Percentiles rank a stretch among this genome's conserved stretches.
Evolutionary conservation across 140 eudicot genomes (phyloP).

Genomic region (Senecio squalidus): DNA sequence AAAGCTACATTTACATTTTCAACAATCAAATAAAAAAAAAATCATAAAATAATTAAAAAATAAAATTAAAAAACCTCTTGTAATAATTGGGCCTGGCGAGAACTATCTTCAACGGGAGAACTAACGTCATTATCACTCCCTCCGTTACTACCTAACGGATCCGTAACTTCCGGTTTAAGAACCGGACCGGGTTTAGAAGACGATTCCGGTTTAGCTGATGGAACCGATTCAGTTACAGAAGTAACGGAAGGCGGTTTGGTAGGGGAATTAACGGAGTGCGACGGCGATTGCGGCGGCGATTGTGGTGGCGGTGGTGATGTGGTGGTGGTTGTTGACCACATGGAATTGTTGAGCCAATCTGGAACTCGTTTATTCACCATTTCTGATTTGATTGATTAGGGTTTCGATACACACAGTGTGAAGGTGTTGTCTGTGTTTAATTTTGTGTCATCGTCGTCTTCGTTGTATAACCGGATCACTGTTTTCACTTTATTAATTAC

Average conservation of each 20-base stretch:
- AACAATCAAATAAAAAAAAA: slow-evolving; percentile 4
- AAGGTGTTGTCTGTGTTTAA: slow-evolving; percentile 10
- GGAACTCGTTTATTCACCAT: slow-evolving; percentile 79
- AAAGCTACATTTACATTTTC: slow-evolving; percentile 60
- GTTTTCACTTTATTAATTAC: too few relatives aligned
- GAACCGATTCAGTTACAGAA: slow-evolving; percentile 25
- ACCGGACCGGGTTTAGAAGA: slow-evolving; percentile 24
- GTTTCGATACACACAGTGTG: slow-evolving; percentile 16
- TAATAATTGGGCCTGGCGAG: slow-evolving; percentile 74
- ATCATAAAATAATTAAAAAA: slow-evolving; percentile 2
- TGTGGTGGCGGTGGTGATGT: slow-evolving; percentile 36
- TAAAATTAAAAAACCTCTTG: slow-evolving; percentile 54
- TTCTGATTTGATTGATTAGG: slow-evolving; percentile 13
- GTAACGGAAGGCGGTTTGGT: slow-evolving; percentile 19
- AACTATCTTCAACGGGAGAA: slow-evolving; percentile 48
- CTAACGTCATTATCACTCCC: slow-evolving; percentile 26
- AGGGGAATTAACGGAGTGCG: slow-evolving; percentile 20
- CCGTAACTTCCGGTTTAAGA: slow-evolving; percentile 40
- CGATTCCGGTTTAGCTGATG: slow-evolving; percentile 21
- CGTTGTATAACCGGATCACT: slow-evolving; percentile 14
- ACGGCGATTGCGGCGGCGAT: slow-evolving; percentile 11
- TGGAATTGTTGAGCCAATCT: slow-evolving; percentile 91
- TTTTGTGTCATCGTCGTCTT: slow-evolving; percentile 23
- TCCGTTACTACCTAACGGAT: slow-evolving; percentile 39
- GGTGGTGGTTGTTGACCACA: slow-evolving; percentile 50